These are phyloP conservation scores for Vaccinium macrocarpon DNA, from an alignment of 148 eudicot genomes.

Conservation along the genomic window DNA sequence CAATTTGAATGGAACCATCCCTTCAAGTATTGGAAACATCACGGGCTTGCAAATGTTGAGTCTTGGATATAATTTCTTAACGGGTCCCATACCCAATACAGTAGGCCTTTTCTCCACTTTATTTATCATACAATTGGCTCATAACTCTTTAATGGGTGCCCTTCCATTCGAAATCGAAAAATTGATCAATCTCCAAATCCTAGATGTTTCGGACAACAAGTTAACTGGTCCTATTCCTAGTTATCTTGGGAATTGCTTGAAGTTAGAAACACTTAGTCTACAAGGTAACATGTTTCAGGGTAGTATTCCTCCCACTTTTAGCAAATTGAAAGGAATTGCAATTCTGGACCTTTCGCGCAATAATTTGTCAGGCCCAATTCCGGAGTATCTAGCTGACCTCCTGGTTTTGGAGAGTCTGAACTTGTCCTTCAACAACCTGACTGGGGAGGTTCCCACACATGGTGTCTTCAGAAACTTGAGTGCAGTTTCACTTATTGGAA, in stretches of 20 bases:
- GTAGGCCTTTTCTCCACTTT: not conserved
- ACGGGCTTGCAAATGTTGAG: too few relatives aligned
- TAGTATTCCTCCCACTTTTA: too few relatives aligned
- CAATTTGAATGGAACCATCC: too few relatives aligned
- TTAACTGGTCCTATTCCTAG: constrained; percentile 1
- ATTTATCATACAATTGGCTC: not conserved
- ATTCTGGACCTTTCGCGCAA: too few relatives aligned
- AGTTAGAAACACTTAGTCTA: not conserved
- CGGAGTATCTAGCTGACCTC: too few relatives aligned
- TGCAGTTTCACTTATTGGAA: not conserved
- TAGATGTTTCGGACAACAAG: constrained; percentile 6
- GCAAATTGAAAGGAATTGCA: too few relatives aligned
- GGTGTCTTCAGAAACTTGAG: constrained; percentile 4
- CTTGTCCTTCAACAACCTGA: not conserved
- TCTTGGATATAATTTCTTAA: too few relatives aligned
- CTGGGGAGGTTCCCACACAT: not conserved
- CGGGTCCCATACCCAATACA: too few relatives aligned
- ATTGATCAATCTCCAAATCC: not conserved
- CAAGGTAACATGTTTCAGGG: too few relatives aligned
- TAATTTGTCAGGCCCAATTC: too few relatives aligned
- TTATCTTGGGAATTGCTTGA: not conserved
- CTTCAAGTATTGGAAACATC: too few relatives aligned
- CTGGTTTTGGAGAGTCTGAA: not conserved
- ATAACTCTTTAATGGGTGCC: not conserved
- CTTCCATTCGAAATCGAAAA: not conserved